These are phyloP conservation scores for Gelatoporia subvermispora DNA, from an alignment of 768 basidiomycete species.

Conservation along the genomic window DNA sequence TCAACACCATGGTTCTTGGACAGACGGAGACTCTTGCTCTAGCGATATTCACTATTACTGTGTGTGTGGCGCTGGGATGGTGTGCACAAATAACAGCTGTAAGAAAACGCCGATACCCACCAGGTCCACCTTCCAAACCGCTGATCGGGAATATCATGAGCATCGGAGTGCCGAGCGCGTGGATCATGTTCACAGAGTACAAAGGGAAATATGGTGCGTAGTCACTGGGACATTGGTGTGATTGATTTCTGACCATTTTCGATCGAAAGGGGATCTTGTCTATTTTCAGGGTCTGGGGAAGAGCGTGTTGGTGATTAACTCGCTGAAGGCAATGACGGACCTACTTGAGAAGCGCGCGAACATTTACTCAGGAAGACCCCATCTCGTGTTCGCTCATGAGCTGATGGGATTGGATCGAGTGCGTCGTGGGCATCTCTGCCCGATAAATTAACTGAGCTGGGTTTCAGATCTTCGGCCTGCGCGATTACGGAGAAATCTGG, in stretches of 20 bases:
- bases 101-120: conserved; percentile 5
- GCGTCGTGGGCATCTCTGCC: background rate
- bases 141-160: conserved; percentile 13
- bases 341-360: conserved; percentile 28
- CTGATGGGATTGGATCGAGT: too few relatives aligned
- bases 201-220: conserved; percentile 10
- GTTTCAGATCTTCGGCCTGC: conserved; percentile 23
- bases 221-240: background rate
- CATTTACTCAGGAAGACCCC: conserved; percentile 27
- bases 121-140: conserved; percentile 9
- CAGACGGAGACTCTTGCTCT: too few relatives aligned
- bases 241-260: background rate
- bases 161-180: conserved; percentile 1
- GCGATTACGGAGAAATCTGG: conserved; percentile 19
- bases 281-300: conserved; percentile 25
- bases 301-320: conserved; percentile 27
- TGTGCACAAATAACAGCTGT: too few relatives aligned
- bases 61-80: too few relatives aligned
- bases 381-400: too few relatives aligned
- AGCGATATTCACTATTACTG: too few relatives aligned
- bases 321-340: conserved; percentile 27
- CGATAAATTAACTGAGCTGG: conserved; percentile 16
- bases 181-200: conserved; percentile 8
- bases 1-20: too few relatives aligned
- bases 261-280: conserved; percentile 24